Evolutionary conservation across 768 basidiomycete genomes (phyloP).

Genomic region (Suillus lakei): DNA sequence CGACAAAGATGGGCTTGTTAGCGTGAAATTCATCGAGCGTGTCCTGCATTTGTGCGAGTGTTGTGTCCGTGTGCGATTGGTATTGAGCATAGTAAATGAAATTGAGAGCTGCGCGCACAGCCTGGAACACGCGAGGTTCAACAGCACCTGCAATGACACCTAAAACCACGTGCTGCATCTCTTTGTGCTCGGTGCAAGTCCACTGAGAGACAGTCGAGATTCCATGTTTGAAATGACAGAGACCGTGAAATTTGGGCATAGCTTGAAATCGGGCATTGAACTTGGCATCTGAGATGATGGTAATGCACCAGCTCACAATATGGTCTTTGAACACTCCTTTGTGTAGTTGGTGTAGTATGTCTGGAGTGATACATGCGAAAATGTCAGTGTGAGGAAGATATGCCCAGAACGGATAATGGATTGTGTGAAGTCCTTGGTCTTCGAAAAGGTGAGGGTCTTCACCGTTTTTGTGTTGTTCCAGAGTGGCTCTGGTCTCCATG

Average conservation of each 20-base stretch:
- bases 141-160: too few relatives aligned
- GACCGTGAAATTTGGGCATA: conserved; percentile 8
- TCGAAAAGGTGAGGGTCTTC: conserved; percentile 15
- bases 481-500: background rate
- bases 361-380: conserved; percentile 39
- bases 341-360: conserved; percentile 52
- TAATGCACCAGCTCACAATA: conserved; percentile 39
- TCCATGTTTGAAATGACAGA: too few relatives aligned
- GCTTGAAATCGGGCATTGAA: conserved; percentile 20
- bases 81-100: too few relatives aligned
- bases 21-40: conserved; percentile 32
- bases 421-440: conserved; percentile 13
- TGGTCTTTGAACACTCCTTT: conserved; percentile 54
- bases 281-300: conserved; percentile 12
- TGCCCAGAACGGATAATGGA: conserved; percentile 22
- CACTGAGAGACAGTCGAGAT: too few relatives aligned
- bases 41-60: conserved; percentile 28
- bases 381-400: conserved; percentile 25
- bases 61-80: conserved; percentile 11
- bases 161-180: too few relatives aligned
- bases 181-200: too few relatives aligned
- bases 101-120: too few relatives aligned
- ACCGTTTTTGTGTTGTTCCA: background rate
- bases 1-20: conserved; percentile 34
- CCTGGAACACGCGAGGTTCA: too few relatives aligned